Base-by-base conservation (phyloP, 768 basidiomycete species). In the Mycena galericulata region DNA sequence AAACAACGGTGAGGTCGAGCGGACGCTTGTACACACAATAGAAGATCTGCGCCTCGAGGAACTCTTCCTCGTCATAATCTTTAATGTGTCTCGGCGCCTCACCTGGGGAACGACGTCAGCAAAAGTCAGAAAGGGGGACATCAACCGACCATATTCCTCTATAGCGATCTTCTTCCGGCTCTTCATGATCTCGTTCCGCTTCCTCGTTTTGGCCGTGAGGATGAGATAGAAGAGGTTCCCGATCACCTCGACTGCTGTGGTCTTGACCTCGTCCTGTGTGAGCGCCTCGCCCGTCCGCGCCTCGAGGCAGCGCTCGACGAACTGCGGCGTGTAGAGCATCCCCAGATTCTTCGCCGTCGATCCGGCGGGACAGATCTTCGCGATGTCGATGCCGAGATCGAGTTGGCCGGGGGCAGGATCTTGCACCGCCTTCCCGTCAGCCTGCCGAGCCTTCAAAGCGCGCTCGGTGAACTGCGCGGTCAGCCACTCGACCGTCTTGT, bases 161-260 rank as follows among this genome's bases (percentile, higher is more conserved):
- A 71, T 27, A 4, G 30, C 65, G 10, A 79, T 38, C 60, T 53
- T 69, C 65, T 78, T 78, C 40, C 80, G 75, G 58, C 76, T 80
- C 72, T 79, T 78, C 78, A 81, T 81, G 15, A 79, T 74, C 34
- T 67, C 75, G 20, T 71, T 78, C 49, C 80, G 71, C 64, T 68
- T 75, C 69, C 59, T 68, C 30, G 78, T 76, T 72, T 78, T 78
- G 29, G 80, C 79, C 20, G 74, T 73, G 55, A 81, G 34, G 59
- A 79, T 69, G 15, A 79, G 60, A 65, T 81, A 77, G 54, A 70
- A 74, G 24, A 81, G 57, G 26, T 54, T 41, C 22, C 74, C 77
- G 17, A 73, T 67, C 18, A 79, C 65, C 20, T 79, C 75, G 50
- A 71, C 66, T 7, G 75, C 68, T 10, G 50, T 61, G 40, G 45